A percentile compares a stretch with the other conserved stretches of the same genome.
Evolutionary conservation across 805 yeast species (phyloP).

Genomic region (Vanderwaltozyma polyspora): DNA sequence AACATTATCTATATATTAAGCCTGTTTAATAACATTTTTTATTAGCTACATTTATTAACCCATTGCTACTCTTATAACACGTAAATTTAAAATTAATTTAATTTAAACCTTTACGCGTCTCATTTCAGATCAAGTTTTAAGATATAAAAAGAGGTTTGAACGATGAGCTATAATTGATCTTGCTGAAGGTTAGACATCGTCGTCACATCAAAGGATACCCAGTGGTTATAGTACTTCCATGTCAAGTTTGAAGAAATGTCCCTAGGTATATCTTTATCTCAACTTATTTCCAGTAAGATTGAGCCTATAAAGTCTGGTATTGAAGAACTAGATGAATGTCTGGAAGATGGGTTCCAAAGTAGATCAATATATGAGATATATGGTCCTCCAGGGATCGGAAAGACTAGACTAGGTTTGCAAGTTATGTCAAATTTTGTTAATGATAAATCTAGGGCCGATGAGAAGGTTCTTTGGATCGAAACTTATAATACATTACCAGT

Average conservation of each 20-base stretch:
- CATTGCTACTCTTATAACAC: no score
- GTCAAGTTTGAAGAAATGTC: slow-evolving; percentile 20
- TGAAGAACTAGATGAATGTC: slow-evolving; percentile 11
- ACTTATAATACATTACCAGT: slow-evolving; percentile 11
- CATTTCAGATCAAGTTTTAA: no score
- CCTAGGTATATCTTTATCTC: slow-evolving; percentile 26
- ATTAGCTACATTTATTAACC: no score
- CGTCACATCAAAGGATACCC: no score
- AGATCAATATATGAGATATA: slow-evolving; percentile 24
- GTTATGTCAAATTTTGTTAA: slow-evolving; percentile 6
- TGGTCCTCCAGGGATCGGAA: slow-evolving; percentile 28
- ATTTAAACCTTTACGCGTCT: no score
- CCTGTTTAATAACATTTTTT: no score
- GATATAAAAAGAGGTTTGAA: no score
- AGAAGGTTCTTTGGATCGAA: slow-evolving; percentile 21
- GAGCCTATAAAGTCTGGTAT: slow-evolving; percentile 18
- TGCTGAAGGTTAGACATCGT: no score
- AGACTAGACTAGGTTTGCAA: slow-evolving; percentile 17
- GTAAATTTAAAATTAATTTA: no score
- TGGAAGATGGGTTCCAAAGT: slow-evolving; percentile 20
- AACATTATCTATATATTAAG: no score
- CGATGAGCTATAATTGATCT: no score
- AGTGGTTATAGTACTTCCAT: no score
- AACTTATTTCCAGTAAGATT: slow-evolving; percentile 18
- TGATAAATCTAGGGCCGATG: slow-evolving; percentile 4